Evolutionary conservation across 2,329 filamentous ascomycete species (phyloP), one percentile per base, ranked within the genome.

Genomic region (Drechslerella coelobrocha): DNA sequence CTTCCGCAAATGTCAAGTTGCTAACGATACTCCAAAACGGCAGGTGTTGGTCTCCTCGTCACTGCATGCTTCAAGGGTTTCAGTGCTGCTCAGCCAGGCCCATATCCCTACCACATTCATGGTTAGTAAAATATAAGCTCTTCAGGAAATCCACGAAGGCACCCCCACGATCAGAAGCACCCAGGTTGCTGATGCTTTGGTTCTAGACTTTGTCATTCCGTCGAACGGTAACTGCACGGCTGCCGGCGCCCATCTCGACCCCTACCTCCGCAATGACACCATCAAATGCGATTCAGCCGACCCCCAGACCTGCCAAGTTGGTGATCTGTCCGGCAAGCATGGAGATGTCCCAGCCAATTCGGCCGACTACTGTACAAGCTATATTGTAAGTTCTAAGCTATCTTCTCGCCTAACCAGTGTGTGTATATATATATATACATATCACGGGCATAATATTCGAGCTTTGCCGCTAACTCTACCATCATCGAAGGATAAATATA

Each of bases 271-370:
- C 54, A 86, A 85, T 73, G 85, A 91, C 76, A 79, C 78, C 1
- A 81, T 86, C 2, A 75, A 83, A 3, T 93, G 90, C 79, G 82
- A 91, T 76, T 37, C 79, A 9, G 74, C 77, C 8, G 76, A 80
- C 5, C 87, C 87, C 6, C 79, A 84, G 72, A 86, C 85, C 8
- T 94, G 90, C 81, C 86, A 93, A 79, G 85, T 90, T 9, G 90
- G 90, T 73, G 90, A 93, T 77, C 81, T 92, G 61, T 84, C 85
- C 75, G 90, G 90, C 77, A 93, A 93, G 81, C 81, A 88, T 75
- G 89, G 89, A 72, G 82, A 82, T 69, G 66, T 75, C 37, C 62
- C 66, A 5, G 19, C 23, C 21, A 55, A 50, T n/a, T 52, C 52
- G 4, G 2, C 21, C 19, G 34, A 27, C 12, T 69, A 61, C 26